Base-by-base conservation (phyloP, 2,329 filamentous ascomycete genomes). In the Diaporthe citrichinensis region DNA sequence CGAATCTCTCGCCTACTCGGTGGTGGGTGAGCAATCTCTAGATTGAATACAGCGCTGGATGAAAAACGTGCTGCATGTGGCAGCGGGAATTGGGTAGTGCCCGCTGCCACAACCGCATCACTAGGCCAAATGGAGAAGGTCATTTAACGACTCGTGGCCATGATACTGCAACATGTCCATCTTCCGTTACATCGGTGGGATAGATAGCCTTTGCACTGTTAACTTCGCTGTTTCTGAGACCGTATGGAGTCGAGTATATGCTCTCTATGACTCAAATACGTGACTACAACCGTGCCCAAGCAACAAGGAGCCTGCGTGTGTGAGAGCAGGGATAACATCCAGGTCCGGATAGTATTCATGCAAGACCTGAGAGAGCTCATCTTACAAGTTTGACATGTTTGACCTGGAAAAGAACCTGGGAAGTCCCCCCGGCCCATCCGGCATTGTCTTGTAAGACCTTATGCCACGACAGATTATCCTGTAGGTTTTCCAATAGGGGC, bases 81-180 rank as follows among this genome's bases (percentile, higher is more conserved):
- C 46, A 23, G n/a, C 65, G 36, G 46, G 49, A 69, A 69, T 68
- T 68, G 65, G 65, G n/a, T 39, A 68, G 31, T 39, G 46, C 34
- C 65, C 46, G 65, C 31, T 53, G 65, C 46, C 49, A 55, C 65
- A 55, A 55, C 65, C 46, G 49, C 28, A 23, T 41, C 34, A 34
- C 65, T 68, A 68, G 46, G 65, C 65, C 65, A 25, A 41, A 68
- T 53, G 46, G 20, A 68, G 65, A 34, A 68, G 44, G 46, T 68
- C 65, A 39, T 17, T 36, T 68, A 20, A 68, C 31, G 44, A 36
- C 14, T 44, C 44, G 65, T 25, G 46, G 17, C 12, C 14, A 25
- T 28, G 49, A 28, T 41, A 17, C 49, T 55, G 49, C 49, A 69
- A 55, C 28, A 25, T 69, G 65, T 34, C 49, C 34, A 69, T 69